Conservation (phyloP, 305 asterid species). For the Fraxinus floribunda region DNA sequence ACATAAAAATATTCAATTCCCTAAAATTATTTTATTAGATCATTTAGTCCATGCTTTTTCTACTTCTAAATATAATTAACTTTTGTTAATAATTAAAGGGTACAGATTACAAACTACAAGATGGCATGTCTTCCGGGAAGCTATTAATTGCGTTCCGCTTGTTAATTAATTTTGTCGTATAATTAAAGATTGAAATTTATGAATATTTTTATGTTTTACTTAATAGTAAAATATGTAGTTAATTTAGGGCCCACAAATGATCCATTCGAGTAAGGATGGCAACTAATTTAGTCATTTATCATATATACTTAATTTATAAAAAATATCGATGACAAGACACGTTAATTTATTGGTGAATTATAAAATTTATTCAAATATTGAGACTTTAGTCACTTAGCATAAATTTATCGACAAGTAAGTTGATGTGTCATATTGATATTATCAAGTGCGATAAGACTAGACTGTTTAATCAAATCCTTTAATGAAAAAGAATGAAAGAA, state of each 20-base stretch:
- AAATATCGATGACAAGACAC: too few species aligned
- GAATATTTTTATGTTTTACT: neutral
- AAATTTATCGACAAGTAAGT: too few species aligned
- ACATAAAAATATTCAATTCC: neutral
- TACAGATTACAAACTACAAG: constrained; percentile 17
- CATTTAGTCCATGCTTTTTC: neutral
- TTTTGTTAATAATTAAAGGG: neutral
- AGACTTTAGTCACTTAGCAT: too few species aligned
- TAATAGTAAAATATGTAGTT: neutral
- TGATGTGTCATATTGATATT: too few species aligned
- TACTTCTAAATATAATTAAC: constrained; percentile 5
- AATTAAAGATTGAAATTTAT: constrained; percentile 22
- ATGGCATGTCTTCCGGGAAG: constrained; percentile 47
- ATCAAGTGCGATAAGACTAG: too few species aligned
- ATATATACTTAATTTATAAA: too few species aligned
- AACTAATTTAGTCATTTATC: neutral
- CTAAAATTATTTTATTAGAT: neutral
- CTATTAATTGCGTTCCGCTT: constrained; percentile 30
- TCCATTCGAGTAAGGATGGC: neutral
- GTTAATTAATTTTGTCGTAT: constrained; percentile 32
- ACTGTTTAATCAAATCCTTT: too few species aligned
- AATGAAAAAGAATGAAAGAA: too few species aligned
- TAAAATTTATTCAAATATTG: too few species aligned
- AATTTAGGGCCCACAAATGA: neutral
- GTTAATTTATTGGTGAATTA: too few species aligned